These are phyloP conservation scores for Rehmannia glutinosa DNA, from an alignment of 257 asterid species.

Conservation along the genomic window DNA sequence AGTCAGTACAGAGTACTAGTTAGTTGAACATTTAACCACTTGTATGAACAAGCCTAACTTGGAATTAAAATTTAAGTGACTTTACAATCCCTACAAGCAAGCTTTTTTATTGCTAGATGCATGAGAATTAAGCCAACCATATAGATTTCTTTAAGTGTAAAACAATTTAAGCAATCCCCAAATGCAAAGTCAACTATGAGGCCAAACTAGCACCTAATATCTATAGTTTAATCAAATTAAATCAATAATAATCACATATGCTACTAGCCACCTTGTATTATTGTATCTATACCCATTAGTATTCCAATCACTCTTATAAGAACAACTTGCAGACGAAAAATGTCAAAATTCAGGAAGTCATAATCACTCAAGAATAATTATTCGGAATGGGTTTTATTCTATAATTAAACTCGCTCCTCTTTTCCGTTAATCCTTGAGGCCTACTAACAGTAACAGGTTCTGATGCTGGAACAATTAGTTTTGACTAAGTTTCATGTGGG, in stretches of 20 bases:
- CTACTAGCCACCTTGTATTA: no score
- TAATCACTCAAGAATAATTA: neutral
- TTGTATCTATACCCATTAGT: no score
- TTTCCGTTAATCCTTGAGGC: neutral
- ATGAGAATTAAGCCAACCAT: conserved; percentile 7
- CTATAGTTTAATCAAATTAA: neutral
- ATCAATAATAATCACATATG: conserved; percentile 11
- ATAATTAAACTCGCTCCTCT: neutral
- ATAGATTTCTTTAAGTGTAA: neutral
- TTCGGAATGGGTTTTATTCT: neutral
- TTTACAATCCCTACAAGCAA: conserved; percentile 6
- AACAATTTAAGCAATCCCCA: neutral
- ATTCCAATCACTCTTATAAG: neutral
- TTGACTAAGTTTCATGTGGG: no score
- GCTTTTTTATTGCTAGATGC: neutral
- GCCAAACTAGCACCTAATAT: neutral
- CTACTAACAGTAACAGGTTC: neutral
- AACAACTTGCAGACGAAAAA: neutral
- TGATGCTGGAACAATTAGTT: neutral
- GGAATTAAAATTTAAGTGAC: neutral
- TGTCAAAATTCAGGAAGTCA: neutral
- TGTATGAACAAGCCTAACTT: neutral
- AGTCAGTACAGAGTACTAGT: no score
- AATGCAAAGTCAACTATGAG: conserved; percentile 21
- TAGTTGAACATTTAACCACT: no score